Conservation (phyloP, 176 grass and related monocot species). For the Oryza glumipatula region DNA sequence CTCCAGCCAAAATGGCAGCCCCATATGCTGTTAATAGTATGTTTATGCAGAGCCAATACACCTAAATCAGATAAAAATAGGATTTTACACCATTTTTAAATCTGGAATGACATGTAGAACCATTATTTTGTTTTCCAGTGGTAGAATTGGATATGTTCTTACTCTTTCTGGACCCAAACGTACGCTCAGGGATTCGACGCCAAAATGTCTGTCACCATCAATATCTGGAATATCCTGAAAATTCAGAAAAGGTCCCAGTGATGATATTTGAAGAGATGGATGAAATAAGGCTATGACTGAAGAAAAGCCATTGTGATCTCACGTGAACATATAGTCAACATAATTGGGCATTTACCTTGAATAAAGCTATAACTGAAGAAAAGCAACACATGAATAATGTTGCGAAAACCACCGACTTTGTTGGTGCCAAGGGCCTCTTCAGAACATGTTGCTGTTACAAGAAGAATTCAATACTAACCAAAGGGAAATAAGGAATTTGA, state of each 20-base stretch:
- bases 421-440: slow-evolving; percentile 58
- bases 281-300: background rate
- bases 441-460: slow-evolving; percentile 78
- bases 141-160: slow-evolving; percentile 33
- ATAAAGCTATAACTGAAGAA: slow-evolving; percentile 83
- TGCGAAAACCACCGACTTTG: slow-evolving; percentile 68
- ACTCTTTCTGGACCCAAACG: slow-evolving; percentile 65
- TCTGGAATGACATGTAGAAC: background rate
- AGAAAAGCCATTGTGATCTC: background rate
- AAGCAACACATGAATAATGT: slow-evolving; percentile 92
- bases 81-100: background rate
- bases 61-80: slow-evolving; percentile 40
- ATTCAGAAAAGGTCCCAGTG: background rate
- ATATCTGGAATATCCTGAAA: slow-evolving; percentile 89
- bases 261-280: background rate
- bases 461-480: slow-evolving; percentile 32
- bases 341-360: slow-evolving; percentile 62
- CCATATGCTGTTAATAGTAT: slow-evolving; percentile 71
- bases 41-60: slow-evolving; percentile 80
- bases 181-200: slow-evolving; percentile 80
- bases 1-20: slow-evolving; percentile 68
- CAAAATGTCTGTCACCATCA: slow-evolving; percentile 75
- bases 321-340: background rate
- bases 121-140: background rate
- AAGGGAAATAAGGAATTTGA: slow-evolving; percentile 9